Evolutionary conservation across 2,329 filamentous ascomycete species (phyloP), one percentile per base, ranked within the genome.

Genomic region (Aspergillus arachidicola): DNA sequence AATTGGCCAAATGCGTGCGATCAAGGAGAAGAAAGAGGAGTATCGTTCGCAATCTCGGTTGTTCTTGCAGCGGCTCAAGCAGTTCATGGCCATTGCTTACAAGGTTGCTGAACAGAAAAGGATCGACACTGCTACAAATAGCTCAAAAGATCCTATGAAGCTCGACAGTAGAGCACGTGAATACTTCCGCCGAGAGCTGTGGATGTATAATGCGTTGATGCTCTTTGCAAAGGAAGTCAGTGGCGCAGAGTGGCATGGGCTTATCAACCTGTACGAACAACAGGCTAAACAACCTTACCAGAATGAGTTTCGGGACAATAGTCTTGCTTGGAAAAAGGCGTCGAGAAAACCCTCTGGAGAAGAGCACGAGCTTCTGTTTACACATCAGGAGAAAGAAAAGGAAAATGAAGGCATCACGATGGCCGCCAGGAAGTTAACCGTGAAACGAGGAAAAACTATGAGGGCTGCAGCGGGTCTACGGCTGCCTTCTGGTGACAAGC

Each of bases 11-110:
- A 98, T 99, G 94, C 89, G 92, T 60, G 94, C 96, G 46, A 87
- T 99, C 30, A 92, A 93, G 70, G 93, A 98, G 77, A 97, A 97
- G 85, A 95, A 93, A 76, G 91, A 96, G 66, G 90, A 92, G 74
- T 99, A 97, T 73, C 83, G 89, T 61, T 84, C 88, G 16, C 92
- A 96, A 75, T 93, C 90, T 68, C 81, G 85, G 26, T 80, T 86
- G 59, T 97, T 98, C 75, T 85, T 97, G 72, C 87, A 89, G 65
- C 87, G 94, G 54, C 83, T 97, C 16, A 89, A 91, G 66, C 89
- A 92, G 58, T 94, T 94, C 75, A 91, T 98, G 86, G 87, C 89
- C 23, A 85, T 89, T 54, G 91, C 92, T 63, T 97, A 97, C 71
- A 90, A 91, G 55, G 85, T 88, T 64, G 89, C 92, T 6, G 88